Base-by-base conservation (phyloP, 2,329 filamentous ascomycete genomes). In the Sclerotiophoma versabilis region DNA sequence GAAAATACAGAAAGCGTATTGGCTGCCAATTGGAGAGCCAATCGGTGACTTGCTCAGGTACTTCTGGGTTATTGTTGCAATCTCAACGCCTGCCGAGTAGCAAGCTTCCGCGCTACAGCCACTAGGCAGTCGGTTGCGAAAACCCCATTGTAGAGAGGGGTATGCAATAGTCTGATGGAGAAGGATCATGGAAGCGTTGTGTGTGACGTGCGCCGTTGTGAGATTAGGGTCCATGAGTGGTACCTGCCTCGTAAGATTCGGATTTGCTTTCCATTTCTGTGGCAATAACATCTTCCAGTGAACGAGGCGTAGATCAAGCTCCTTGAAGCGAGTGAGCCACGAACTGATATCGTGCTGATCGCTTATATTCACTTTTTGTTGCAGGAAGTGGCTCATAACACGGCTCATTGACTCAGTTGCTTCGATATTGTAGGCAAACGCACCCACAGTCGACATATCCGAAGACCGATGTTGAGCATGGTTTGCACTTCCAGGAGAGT, bases 241-340 rank as follows among this genome's bases (percentile, higher is more conserved):
- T 7, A 59, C 55, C 14, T 59, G 60, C 11, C 60, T 45, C 1
- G 54, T 60, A 20, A 65, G 56, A 26, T 64, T 64, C 4, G 62
- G 60, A 19, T 64, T 64, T 11, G 59, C 53, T 48, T 63, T 65
- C 62, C 62, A 65, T 32, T 58, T 59, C 38, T 65, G 62, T n/a
- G 60, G 60, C 17, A 63, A 45, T 11, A 63, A 34, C 58, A 63
- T 59, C 19, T 63, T 63, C 60, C 58, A 62, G 17, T 65, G 62
- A 9, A 65, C 62, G 10, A 65, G 45, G 8, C 62, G 53, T 9
- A 65, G 36, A 29, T 65, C 62, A 10, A 65, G 32, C 34, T 63
- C 62, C 22, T 65, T 65, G 45, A 65, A 63, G 3, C 62, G 58
- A n/a, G 62, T 63, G 14, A 65, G 52, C 62, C 62, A 65, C 5